Base-by-base conservation (phyloP, 345 rosid species). In the Syzygium oleosum region DNA sequence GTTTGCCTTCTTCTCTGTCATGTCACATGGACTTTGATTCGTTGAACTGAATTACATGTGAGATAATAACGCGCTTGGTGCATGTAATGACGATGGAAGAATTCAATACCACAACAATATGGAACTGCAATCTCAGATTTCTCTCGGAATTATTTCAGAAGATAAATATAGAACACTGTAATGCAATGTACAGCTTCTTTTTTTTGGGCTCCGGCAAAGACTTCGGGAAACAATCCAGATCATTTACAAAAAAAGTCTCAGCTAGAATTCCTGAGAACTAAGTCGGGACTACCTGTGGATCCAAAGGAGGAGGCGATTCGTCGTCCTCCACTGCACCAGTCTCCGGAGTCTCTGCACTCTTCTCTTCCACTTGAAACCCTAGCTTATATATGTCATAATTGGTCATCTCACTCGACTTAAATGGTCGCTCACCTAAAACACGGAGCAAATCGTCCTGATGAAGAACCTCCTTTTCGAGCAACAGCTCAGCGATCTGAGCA, bases 361-460 rank as follows among this genome's bases (percentile, higher is more conserved):
- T 88, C 2, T 84, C 94, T 63, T 92, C 93, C 46, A 91, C 92
- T 90, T 93, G 87, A 84, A 96, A 96, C 55, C 99, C 98, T 86
- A 92, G 91, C 89, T 94, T 95, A 68, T 94, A 98, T 90, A 94
- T 89, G 89, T 98, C 98, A 51, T 96, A 96, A 85, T 98, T 96
- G 1, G 96, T 93, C 80, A 91, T 85, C 91, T 98, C 99, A 0
- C 86, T 88, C 0, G 95, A 52, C 84, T 93, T 96, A 85, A 96
- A 98, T 5, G 99, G 99, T 25, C 99, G 94, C 87, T 96, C 98
- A 1, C 99, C 99, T 46, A 98, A 85, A 88, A 98, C 94, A 58
- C 90, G 90, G 53, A 91, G 21, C 83, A 98, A 88, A 89, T 96
- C 99, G 1, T 95, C 96, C 85, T 96, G 98, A 90, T 96, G 99